Conservation (phyloP, 352 stramenopile species). For the Globisporangium spinosum region DNA sequence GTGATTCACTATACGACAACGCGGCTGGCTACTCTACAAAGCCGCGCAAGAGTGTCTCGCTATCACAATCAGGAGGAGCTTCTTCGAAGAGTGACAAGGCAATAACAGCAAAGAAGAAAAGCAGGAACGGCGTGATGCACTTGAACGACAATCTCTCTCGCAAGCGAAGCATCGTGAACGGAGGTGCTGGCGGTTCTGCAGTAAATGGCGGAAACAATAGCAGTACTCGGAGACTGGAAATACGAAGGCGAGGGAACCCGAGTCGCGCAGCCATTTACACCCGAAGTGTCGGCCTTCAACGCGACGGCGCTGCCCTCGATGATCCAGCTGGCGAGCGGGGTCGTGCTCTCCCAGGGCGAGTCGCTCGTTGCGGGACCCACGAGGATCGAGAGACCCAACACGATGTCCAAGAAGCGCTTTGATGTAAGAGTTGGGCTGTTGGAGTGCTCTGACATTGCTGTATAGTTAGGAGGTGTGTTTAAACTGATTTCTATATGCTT, state of each 20-base stretch:
- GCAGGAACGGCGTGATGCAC: slow-evolving; percentile 7
- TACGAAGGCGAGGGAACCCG: background rate
- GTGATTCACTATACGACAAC: background rate
- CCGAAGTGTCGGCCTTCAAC: slow-evolving; percentile 26
- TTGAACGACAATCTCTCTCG: slow-evolving; percentile 22
- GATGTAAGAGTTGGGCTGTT: slow-evolving; percentile 28
- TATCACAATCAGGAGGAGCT: background rate
- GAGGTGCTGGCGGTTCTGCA: background rate
- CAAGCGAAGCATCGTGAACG: slow-evolving; percentile 3
- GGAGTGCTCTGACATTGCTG: no score
- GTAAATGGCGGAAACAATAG: background rate
- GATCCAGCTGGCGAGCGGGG: slow-evolving; percentile 36
- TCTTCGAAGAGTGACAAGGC: background rate
- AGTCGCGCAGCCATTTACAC: slow-evolving; percentile 17
- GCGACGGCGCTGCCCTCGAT: slow-evolving; percentile 19
- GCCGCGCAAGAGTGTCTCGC: background rate
- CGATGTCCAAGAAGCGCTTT: slow-evolving; percentile 70
- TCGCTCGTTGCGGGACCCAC: slow-evolving; percentile 36
- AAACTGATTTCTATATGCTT: no score
- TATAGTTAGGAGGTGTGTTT: no score
- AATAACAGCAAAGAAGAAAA: slow-evolving; percentile 1
- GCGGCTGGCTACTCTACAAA: background rate
- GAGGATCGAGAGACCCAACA: slow-evolving; percentile 33
- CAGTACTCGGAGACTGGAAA: slow-evolving; percentile 4
- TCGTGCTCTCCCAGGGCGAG: slow-evolving; percentile 43